These are phyloP conservation scores for Termitomyces titanicus DNA, from an alignment of 768 basidiomycete genomes.

Conservation along the genomic window DNA sequence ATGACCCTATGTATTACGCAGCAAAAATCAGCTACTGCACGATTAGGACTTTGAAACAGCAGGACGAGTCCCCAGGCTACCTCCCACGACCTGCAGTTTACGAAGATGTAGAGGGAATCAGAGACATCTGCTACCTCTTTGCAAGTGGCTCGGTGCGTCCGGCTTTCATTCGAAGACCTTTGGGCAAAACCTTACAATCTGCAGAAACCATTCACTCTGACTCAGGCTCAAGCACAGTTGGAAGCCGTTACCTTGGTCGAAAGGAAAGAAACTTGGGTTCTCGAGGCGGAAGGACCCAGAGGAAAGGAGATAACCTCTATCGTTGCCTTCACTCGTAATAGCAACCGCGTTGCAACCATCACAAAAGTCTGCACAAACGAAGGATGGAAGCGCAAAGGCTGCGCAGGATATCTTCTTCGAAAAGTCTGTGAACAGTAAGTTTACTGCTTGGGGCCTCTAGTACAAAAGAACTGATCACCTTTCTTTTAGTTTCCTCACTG, in stretches of 20 bases:
- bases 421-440: conserved; percentile 54
- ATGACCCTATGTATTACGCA: conserved; percentile 53
- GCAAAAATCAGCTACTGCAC: conserved; percentile 60
- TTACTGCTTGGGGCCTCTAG: neutral
- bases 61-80: conserved; percentile 22
- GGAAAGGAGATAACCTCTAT: conserved; percentile 51
- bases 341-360: conserved; percentile 52
- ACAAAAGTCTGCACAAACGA: conserved; percentile 70
- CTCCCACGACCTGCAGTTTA: conserved; percentile 41
- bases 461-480: conserved; percentile 10
- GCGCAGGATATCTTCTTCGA: conserved; percentile 61
- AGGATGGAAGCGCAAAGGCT: conserved; percentile 46
- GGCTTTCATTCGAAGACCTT: neutral
- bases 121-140: conserved; percentile 51
- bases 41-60: conserved; percentile 29
- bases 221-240: conserved; percentile 31
- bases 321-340: conserved; percentile 65
- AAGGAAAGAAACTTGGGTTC: conserved; percentile 56
- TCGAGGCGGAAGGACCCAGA: conserved; percentile 33
- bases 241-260: conserved; percentile 53
- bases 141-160: conserved; percentile 54
- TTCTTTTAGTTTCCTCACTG: conserved; percentile 25
- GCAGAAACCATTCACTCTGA: conserved; percentile 52
- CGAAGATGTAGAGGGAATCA: conserved; percentile 36
- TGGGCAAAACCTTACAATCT: neutral